These are phyloP conservation scores for Neofusicoccum ribis DNA, from an alignment of 2,329 filamentous ascomycete species.

Conservation along the genomic window DNA sequence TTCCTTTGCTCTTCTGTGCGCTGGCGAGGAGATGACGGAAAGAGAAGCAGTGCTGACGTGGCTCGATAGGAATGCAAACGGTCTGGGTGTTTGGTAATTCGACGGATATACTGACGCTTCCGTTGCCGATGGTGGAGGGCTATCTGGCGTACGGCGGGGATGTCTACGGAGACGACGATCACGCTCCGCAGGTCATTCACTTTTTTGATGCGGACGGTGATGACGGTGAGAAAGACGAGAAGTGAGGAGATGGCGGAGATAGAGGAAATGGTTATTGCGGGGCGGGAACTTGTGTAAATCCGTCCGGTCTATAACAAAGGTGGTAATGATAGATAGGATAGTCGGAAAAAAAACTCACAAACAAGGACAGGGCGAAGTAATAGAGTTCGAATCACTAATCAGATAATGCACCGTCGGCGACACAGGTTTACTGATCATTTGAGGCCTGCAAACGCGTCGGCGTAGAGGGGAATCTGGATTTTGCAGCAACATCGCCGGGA, in stretches of 20 bases:
- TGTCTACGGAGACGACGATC: conserved; percentile 39
- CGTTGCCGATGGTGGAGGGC: conserved; percentile 38
- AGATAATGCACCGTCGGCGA: no score
- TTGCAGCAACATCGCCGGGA: no score
- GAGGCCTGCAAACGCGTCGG: no score
- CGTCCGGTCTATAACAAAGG: no score
- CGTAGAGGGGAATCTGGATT: no score
- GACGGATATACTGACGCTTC: conserved; percentile 38
- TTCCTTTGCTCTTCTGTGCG: background rate
- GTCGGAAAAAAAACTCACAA: background rate
- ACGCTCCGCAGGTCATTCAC: conserved; percentile 22
- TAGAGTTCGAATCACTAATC: no score
- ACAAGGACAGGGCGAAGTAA: background rate
- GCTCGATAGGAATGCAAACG: conserved; percentile 42
- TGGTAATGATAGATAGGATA: background rate
- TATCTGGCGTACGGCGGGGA: conserved; percentile 48
- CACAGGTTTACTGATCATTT: no score
- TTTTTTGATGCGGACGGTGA: conserved; percentile 5
- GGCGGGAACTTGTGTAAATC: no score
- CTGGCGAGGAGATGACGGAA: no score
- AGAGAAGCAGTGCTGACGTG: background rate
- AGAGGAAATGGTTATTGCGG: background rate
- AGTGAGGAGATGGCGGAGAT: no score
- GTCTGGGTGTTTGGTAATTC: conserved; percentile 50
- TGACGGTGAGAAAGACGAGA: background rate